Conservation (phyloP, 345 rosid genomes). For the Citrus unshiu region DNA sequence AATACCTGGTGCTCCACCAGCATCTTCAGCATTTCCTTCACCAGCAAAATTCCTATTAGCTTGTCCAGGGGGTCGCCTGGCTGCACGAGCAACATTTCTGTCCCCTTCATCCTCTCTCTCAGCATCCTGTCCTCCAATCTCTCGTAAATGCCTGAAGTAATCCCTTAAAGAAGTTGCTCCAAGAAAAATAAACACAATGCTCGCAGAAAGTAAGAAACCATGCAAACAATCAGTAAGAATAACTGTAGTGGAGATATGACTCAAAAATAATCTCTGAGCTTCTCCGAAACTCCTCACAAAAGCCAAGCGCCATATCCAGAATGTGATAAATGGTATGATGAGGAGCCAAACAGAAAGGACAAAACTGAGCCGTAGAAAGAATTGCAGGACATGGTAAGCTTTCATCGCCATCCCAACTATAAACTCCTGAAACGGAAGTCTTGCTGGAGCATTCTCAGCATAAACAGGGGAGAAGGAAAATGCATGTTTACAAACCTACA, state of each 20-base stretch:
- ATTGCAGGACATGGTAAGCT: slow-evolving; percentile 88
- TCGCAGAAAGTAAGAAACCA: slow-evolving; percentile 96
- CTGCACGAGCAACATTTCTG: slow-evolving; percentile 86
- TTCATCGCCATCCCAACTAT: slow-evolving; percentile 93
- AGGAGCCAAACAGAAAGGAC: slow-evolving; percentile 97
- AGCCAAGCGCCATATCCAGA: slow-evolving; percentile 96
- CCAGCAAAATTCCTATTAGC: slow-evolving; percentile 77
- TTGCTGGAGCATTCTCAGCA: slow-evolving; percentile 93
- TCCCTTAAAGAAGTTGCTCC: slow-evolving; percentile 97
- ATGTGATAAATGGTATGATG: slow-evolving; percentile 88
- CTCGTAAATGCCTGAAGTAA: slow-evolving; percentile 90
- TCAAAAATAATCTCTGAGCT: slow-evolving; percentile 88
- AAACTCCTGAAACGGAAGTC: slow-evolving; percentile 99
- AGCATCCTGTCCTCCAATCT: slow-evolving; percentile 91
- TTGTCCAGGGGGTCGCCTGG: slow-evolving; percentile 67
- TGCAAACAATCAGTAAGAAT: slow-evolving; percentile 97
- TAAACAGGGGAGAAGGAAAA: slow-evolving; percentile 97
- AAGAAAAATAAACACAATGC: slow-evolving; percentile 93
- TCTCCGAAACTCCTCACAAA: slow-evolving; percentile 91
- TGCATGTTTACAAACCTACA: slow-evolving; percentile 94
- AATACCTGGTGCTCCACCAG: slow-evolving; percentile 67
- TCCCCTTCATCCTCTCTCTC: slow-evolving; percentile 96
- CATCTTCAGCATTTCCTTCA: slow-evolving; percentile 84
- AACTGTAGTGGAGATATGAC: slow-evolving; percentile 79
- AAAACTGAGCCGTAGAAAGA: slow-evolving; percentile 87